These are phyloP conservation scores for Picea abies DNA, from an alignment of 83 land plant species.

Conservation along the genomic window DNA sequence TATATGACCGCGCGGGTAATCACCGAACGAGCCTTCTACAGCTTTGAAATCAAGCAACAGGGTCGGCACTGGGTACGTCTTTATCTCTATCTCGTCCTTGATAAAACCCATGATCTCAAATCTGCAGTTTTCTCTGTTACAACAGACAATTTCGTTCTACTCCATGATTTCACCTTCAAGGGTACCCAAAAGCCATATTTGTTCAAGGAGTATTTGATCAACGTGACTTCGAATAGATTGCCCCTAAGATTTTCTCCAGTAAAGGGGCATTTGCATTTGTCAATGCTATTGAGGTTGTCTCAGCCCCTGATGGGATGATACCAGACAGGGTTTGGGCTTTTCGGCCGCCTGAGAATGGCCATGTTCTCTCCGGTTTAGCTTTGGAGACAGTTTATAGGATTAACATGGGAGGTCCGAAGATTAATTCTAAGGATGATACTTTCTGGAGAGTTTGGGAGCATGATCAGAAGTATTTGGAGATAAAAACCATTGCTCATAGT, in stretches of 20 bases:
- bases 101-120: too few species aligned
- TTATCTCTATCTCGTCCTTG: conserved; percentile 28
- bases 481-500: not conserved
- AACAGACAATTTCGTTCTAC: conserved; percentile 30
- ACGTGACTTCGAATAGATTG: too few species aligned
- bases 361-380: not conserved
- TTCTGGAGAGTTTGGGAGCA: conserved; percentile 6
- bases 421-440: too few species aligned
- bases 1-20: conserved; percentile 45
- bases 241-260: too few species aligned
- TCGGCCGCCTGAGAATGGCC: not conserved
- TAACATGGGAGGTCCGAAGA: conserved; percentile 29
- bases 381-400: conserved; percentile 37
- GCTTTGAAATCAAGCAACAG: conserved; percentile 31
- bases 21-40: conserved; percentile 33
- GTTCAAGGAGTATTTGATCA: too few species aligned
- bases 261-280: too few species aligned
- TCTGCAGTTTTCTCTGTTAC: conserved; percentile 28
- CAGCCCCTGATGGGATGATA: too few species aligned
- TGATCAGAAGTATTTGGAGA: conserved; percentile 1
- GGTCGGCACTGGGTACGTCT: conserved; percentile 67
- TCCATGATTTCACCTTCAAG: conserved; percentile 31
- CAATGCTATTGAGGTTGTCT: not conserved
- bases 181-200: not conserved
- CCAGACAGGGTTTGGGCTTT: too few species aligned